Conservation (phyloP, 108 stramenopile species). For the Cyclotella cryptica region DNA sequence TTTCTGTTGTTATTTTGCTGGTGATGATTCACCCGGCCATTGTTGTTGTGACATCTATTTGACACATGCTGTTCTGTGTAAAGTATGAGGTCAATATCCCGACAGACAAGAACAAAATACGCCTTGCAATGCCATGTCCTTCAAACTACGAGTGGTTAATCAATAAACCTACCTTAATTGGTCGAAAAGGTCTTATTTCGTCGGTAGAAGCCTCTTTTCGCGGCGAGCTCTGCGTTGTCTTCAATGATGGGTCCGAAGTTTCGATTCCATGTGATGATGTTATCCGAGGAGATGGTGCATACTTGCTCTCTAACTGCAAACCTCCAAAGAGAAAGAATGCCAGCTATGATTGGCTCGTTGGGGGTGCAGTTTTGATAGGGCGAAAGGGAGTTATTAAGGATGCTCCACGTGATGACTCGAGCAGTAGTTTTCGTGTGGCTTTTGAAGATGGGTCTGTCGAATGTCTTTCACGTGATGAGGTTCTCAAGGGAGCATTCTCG, state of each 20-base stretch:
- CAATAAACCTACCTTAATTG: slow-evolving; percentile 18
- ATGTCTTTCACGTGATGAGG: background rate
- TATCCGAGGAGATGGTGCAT: slow-evolving; percentile 14
- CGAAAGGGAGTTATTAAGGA: slow-evolving; percentile 3
- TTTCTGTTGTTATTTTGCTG: background rate
- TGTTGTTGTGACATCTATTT: background rate
- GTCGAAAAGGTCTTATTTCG: slow-evolving; percentile 25
- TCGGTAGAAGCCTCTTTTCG: background rate
- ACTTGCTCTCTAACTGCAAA: slow-evolving; percentile 10
- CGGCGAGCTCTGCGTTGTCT: slow-evolving; percentile 14
- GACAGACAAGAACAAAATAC: slow-evolving; percentile 46
- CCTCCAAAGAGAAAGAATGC: slow-evolving; percentile 5
- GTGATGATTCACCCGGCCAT: background rate
- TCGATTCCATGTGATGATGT: slow-evolving; percentile 23
- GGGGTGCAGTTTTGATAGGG: background rate
- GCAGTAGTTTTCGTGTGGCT: background rate
- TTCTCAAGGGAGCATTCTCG: slow-evolving; percentile 13
- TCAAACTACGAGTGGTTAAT: slow-evolving; percentile 38
- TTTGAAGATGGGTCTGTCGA: slow-evolving; percentile 11
- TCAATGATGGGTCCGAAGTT: slow-evolving; percentile 24
- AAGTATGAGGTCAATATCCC: slow-evolving; percentile 52
- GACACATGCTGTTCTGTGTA: background rate
- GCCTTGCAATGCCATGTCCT: slow-evolving; percentile 31
- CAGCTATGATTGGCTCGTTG: slow-evolving; percentile 4
- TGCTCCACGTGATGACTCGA: background rate